Conservation (phyloP, 2,329 filamentous ascomycete genomes). For the Fusarium xylarioides region DNA sequence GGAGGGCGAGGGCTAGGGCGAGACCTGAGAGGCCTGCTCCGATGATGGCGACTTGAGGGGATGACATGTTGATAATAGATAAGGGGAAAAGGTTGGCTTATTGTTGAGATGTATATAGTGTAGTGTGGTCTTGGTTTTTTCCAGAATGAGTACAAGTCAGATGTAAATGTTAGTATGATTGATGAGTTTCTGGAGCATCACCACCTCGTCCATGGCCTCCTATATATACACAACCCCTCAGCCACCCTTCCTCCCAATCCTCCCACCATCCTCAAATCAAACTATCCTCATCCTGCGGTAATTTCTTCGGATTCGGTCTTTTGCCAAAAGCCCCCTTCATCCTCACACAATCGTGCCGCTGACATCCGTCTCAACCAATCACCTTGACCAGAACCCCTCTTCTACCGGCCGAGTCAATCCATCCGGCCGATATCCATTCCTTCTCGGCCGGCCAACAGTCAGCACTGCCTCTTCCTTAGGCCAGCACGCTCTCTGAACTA, state of each 20-base stretch:
- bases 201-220: no score
- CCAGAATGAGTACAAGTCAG: rapidly evolving
- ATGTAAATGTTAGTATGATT: background rate
- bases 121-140: rapidly evolving
- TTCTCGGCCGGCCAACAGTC: background rate
- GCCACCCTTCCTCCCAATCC: background rate
- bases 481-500: rapidly evolving
- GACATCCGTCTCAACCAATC: slow-evolving; percentile 7
- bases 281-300: rapidly evolving
- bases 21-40: slow-evolving; percentile 58
- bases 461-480: background rate
- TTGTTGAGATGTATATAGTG: no score
- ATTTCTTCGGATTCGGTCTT: background rate
- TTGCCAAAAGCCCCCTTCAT: background rate
- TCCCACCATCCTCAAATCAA: rapidly evolving
- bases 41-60: slow-evolving; percentile 43
- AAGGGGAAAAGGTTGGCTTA: rapidly evolving
- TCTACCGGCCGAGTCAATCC: background rate
- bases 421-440: background rate
- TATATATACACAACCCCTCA: slow-evolving; percentile 15
- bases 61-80: background rate
- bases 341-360: background rate
- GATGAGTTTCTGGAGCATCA: background rate
- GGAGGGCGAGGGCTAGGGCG: slow-evolving; percentile 62
- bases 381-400: background rate